These are phyloP conservation scores for Falciphora oryzae DNA, from an alignment of 2,329 filamentous ascomycete genomes.

Conservation along the genomic window DNA sequence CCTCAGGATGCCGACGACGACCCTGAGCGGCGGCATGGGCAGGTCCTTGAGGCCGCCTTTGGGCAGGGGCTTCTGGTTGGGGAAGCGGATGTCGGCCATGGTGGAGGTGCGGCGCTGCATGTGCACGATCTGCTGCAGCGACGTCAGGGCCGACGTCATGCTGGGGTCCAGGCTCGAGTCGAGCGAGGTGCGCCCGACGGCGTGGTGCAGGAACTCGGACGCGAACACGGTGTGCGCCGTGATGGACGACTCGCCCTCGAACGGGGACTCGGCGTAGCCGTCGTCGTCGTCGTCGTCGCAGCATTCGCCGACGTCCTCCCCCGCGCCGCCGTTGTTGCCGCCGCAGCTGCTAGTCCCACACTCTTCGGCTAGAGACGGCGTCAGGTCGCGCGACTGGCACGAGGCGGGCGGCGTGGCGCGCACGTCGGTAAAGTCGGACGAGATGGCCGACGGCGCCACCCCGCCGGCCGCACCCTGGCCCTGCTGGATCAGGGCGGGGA, in stretches of 20 bases:
- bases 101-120: slow-evolving; percentile 40
- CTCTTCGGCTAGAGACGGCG: background rate
- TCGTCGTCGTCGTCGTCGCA: slow-evolving; percentile 21
- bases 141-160: slow-evolving; percentile 46
- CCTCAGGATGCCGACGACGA: slow-evolving; percentile 43
- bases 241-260: slow-evolving; percentile 43
- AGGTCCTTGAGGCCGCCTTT: slow-evolving; percentile 42
- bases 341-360: background rate
- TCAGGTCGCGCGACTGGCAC: background rate
- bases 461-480: slow-evolving; percentile 3
- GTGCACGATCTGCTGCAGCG: slow-evolving; percentile 45
- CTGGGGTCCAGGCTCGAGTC: slow-evolving; percentile 37
- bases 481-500: slow-evolving; percentile 15
- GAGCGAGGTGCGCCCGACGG: slow-evolving; percentile 42
- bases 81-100: slow-evolving; percentile 37
- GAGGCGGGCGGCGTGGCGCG: background rate
- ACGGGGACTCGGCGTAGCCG: slow-evolving; percentile 34
- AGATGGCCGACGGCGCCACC: background rate
- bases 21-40: slow-evolving; percentile 47
- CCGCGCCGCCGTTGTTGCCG: too few species aligned
- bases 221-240: slow-evolving; percentile 48
- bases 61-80: slow-evolving; percentile 38
- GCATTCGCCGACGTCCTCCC: background rate
- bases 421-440: background rate
- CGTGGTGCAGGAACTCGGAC: slow-evolving; percentile 47